A percentile compares a stretch with the other conserved stretches of the same genome.
Conservation (phyloP, 1,284 basidiomycete genomes). For the Ceratobasidium sp. region DNA sequence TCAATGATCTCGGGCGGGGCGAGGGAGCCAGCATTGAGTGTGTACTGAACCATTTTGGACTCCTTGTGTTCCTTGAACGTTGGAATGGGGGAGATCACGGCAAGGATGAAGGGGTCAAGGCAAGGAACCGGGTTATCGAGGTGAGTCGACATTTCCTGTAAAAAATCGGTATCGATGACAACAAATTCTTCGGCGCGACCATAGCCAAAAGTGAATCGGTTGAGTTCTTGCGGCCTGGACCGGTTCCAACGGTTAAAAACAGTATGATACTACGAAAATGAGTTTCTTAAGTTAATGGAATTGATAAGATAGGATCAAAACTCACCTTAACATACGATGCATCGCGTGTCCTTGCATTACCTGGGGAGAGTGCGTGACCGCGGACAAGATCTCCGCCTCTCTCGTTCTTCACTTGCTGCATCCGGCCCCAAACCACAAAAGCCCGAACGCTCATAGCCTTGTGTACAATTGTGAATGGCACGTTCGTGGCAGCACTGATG, state of each 20-base stretch:
- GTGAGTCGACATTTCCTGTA: too few species aligned
- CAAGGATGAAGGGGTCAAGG: constrained; percentile 49
- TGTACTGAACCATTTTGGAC: constrained; percentile 22
- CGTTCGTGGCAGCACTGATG: neutral
- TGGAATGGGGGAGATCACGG: constrained; percentile 49
- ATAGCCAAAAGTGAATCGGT: too few species aligned
- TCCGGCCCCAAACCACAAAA: neutral
- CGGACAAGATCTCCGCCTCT: neutral
- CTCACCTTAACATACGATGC: constrained; percentile 14
- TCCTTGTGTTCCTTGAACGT: constrained; percentile 7
- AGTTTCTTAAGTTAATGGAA: too few species aligned
- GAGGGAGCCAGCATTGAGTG: constrained; percentile 27
- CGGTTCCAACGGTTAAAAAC: too few species aligned
- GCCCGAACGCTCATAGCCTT: neutral
- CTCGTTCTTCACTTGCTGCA: neutral
- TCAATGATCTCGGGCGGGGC: constrained; percentile 50
- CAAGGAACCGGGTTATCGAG: constrained; percentile 49
- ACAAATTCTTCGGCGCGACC: too few species aligned
- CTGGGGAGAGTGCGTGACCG: neutral
- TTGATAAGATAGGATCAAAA: too few species aligned
- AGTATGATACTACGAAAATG: too few species aligned
- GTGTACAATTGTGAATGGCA: neutral
- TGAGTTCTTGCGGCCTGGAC: too few species aligned
- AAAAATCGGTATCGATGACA: too few species aligned
- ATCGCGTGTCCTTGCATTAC: neutral